These are phyloP conservation scores for Trametes elegans DNA, from an alignment of 768 basidiomycete species.

Conservation along the genomic window DNA sequence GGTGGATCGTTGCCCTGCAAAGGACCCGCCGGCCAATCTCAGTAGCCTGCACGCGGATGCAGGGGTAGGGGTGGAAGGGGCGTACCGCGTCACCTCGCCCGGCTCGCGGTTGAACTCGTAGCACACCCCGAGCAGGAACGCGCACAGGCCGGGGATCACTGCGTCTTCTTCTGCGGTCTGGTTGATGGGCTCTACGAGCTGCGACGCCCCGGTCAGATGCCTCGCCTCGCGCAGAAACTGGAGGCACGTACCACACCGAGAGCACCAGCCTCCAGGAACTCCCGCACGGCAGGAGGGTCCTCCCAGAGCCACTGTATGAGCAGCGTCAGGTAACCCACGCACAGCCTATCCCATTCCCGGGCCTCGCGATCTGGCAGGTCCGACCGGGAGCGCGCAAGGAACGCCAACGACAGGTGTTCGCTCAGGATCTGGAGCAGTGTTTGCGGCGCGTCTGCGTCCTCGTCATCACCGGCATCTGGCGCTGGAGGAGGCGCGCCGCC, in stretches of 20 bases:
- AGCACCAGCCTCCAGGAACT: slow-evolving; percentile 88
- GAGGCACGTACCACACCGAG: slow-evolving; percentile 74
- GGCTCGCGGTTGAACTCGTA: slow-evolving; percentile 97
- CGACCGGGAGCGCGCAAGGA: slow-evolving; percentile 70
- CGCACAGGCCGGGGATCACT: slow-evolving; percentile 85
- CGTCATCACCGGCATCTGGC: slow-evolving; percentile 34
- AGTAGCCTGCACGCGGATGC: background rate
- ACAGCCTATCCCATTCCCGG: slow-evolving; percentile 87
- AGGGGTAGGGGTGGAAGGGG: background rate
- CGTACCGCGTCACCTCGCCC: slow-evolving; percentile 90
- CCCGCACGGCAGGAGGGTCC: slow-evolving; percentile 81
- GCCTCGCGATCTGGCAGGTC: slow-evolving; percentile 68
- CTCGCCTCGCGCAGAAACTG: background rate
- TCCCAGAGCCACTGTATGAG: slow-evolving; percentile 97
- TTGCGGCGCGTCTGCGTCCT: slow-evolving; percentile 55
- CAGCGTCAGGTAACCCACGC: slow-evolving; percentile 81
- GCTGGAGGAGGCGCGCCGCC: slow-evolving; percentile 36
- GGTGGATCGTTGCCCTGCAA: slow-evolving; percentile 77
- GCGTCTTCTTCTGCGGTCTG: slow-evolving; percentile 84
- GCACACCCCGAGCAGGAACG: slow-evolving; percentile 89
- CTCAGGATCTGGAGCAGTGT: slow-evolving; percentile 80
- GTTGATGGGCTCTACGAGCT: slow-evolving; percentile 95
- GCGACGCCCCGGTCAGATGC: background rate
- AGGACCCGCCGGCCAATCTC: too few relatives aligned
- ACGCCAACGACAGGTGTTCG: slow-evolving; percentile 86